Base-by-base conservation (phyloP, 1,284 basidiomycete species). In the Naganishia albida region DNA sequence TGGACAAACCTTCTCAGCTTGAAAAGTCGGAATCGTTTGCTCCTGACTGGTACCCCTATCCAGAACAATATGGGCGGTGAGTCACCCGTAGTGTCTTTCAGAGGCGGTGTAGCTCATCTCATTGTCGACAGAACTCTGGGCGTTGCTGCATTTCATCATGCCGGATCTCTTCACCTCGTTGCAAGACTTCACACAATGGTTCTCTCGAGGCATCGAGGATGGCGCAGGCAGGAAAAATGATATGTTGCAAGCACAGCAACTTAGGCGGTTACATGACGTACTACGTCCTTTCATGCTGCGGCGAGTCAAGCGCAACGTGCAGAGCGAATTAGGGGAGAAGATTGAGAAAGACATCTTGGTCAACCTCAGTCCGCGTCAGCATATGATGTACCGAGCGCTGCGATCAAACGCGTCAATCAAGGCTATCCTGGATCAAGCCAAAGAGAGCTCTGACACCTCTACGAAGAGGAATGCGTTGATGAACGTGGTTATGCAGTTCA, bases 401-500 rank as follows among this genome's bases (percentile, higher is more conserved):
- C 85, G 94, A 26, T 88, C 91, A 54, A 93, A 96, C 74, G 92
- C 98, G 43, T 98, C 95, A 53, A 89, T 99, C 59, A 87, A 92
- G 16, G 96, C 99, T 74, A 86, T 99, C 44, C 83, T 99, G 65
- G 90, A 91, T 73, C 93, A 95, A 76, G 94, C 95, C 15, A 88
- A 90, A 23, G 91, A 90, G 70, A 85, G 91, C 65, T 87, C 90
- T 38, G 92, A 98, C 73, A 66, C 67, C 4, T 70, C 70, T 25
- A 70, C 75, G 48, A 80, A 78, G 71, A 90, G 93, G 55, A 87
- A 91, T 67, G 92, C 92, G 25, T 82, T 99, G 65, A 98, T 99
- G 95, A 99, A 99, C 80, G 84, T 99, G 69, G 95, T 99, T 70
- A 99, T 99, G 96, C 96, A 99, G 79, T 99, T 99, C 84, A 88